Evolutionary conservation across 2,329 filamentous ascomycete genomes (phyloP).

Genomic region (Trichoderma harzianum): DNA sequence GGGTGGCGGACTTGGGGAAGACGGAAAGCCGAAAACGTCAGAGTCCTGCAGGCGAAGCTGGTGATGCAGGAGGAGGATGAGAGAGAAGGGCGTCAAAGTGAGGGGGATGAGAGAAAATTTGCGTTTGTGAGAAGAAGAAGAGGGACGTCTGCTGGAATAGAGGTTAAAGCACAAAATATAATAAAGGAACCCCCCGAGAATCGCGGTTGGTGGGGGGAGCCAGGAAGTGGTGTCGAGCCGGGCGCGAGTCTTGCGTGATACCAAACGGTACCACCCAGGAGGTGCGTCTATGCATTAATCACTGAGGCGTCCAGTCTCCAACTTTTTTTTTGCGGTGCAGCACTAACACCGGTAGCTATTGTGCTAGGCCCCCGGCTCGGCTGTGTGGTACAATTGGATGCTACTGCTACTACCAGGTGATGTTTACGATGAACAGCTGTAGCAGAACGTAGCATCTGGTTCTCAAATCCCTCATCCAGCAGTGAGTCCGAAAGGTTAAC

Average conservation of each 20-base stretch:
- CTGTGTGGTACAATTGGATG: background rate
- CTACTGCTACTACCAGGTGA: background rate
- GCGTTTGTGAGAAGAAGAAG: background rate
- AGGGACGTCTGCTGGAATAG: background rate
- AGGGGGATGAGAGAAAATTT: background rate
- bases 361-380: background rate
- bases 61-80: background rate
- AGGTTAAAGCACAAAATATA: constrained; percentile 5
- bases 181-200: constrained; percentile 1
- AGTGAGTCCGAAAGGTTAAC: background rate
- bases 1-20: background rate
- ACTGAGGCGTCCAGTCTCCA: background rate
- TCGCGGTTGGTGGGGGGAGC: constrained; percentile 12
- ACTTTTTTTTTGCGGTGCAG: background rate
- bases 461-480: background rate
- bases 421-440: background rate
- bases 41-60: background rate
- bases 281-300: background rate
- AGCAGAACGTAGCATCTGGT: background rate
- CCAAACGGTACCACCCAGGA: background rate
- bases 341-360: background rate
- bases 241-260: background rate
- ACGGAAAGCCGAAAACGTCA: background rate
- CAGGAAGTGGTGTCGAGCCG: background rate
- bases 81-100: background rate